Evolutionary conservation across 2,329 filamentous ascomycete species (phyloP).

Genomic region (Colletotrichum acutatum): DNA sequence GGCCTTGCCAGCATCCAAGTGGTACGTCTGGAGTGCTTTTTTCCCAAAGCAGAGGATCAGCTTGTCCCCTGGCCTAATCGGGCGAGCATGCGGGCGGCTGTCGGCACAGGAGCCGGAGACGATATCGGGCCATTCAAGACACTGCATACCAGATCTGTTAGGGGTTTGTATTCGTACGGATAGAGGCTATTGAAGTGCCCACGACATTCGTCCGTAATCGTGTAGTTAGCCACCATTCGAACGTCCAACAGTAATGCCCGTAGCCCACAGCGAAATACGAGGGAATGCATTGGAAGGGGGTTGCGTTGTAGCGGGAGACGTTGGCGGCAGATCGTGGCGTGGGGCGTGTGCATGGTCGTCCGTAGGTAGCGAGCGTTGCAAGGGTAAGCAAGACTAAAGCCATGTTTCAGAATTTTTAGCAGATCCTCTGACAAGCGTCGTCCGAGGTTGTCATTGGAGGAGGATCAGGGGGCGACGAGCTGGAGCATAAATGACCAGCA

Average conservation of each 20-base stretch:
- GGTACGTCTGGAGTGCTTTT: neutral
- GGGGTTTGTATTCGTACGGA: neutral
- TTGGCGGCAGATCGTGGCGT: slow-evolving; percentile 30
- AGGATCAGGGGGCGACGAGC: slow-evolving; percentile 9
- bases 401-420: slow-evolving; percentile 33
- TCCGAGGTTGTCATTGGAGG: slow-evolving; percentile 33
- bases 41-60: slow-evolving; percentile 5
- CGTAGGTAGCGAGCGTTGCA: slow-evolving; percentile 4
- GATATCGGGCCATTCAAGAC: neutral
- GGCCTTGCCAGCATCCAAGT: slow-evolving; percentile 2
- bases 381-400: slow-evolving; percentile 26
- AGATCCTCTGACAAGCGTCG: slow-evolving; percentile 34
- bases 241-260: neutral
- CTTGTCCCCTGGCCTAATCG: slow-evolving; percentile 19
- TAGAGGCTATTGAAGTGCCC: neutral
- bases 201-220: neutral
- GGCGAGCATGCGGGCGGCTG: slow-evolving; percentile 5
- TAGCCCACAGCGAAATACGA: neutral
- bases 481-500: slow-evolving; percentile 34
- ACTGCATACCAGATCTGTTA: slow-evolving; percentile 1
- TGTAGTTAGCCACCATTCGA: neutral
- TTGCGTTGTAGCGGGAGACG: slow-evolving; percentile 12
- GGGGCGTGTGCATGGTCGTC: slow-evolving; percentile 26
- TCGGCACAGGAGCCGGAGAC: slow-evolving; percentile 7
- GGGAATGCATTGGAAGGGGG: slow-evolving; percentile 2